Conservation (phyloP, 1,284 basidiomycete species). For the Ceratobasidium sp. region DNA sequence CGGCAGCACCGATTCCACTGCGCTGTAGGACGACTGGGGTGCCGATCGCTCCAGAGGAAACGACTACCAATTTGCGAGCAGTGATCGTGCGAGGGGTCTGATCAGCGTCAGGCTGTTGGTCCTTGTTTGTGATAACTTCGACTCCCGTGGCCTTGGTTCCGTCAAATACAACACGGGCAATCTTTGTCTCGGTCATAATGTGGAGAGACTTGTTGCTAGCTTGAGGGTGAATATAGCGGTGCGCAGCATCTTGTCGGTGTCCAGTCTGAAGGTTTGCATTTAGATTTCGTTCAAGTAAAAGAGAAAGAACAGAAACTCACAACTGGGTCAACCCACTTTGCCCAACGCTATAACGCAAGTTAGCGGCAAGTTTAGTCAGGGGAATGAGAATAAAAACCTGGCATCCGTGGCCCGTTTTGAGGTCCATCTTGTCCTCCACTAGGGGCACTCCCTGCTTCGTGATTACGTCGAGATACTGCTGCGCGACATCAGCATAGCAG, state of each 20-base stretch:
- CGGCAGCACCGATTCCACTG: slow-evolving; percentile 64
- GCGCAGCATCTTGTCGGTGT: slow-evolving; percentile 38
- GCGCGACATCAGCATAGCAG: slow-evolving; percentile 16
- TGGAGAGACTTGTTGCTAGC: slow-evolving; percentile 40
- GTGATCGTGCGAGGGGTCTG: slow-evolving; percentile 30
- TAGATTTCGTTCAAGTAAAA: background rate
- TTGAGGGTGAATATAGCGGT: slow-evolving; percentile 29
- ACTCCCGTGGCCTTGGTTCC: slow-evolving; percentile 41
- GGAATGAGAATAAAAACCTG: slow-evolving; percentile 5
- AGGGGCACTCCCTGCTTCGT: slow-evolving; percentile 14
- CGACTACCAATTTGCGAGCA: slow-evolving; percentile 42
- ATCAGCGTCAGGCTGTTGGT: slow-evolving; percentile 9
- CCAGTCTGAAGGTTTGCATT: slow-evolving; percentile 10
- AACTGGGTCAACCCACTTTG: slow-evolving; percentile 40
- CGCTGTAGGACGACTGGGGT: slow-evolving; percentile 69
- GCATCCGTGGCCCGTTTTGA: slow-evolving; percentile 39
- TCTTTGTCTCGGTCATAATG: slow-evolving; percentile 30
- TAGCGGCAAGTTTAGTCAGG: background rate
- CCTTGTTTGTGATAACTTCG: slow-evolving; percentile 37
- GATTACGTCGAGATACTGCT: slow-evolving; percentile 37
- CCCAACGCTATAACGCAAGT: slow-evolving; percentile 35
- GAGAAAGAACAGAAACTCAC: slow-evolving; percentile 1
- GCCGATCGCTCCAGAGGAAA: slow-evolving; percentile 51
- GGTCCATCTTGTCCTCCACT: slow-evolving; percentile 25
- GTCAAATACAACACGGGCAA: slow-evolving; percentile 36